Conservation (phyloP, 306 rosid species). For the Adenanthera pavonina region DNA sequence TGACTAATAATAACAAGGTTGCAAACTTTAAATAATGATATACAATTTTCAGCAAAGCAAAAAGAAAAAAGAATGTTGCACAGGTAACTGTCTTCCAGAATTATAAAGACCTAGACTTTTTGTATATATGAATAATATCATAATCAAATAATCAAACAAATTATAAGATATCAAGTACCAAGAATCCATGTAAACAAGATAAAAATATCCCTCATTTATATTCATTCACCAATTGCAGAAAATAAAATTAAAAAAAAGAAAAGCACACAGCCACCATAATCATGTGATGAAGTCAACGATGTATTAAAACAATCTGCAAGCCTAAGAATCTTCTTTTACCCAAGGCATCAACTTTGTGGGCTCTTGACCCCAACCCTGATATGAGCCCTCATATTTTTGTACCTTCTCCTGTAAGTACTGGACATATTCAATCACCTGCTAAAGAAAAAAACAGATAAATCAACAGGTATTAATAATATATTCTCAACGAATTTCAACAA, state of each 20-base stretch:
- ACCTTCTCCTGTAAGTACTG: constrained; percentile 88
- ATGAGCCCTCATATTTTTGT: constrained; percentile 85
- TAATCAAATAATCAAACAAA: background rate
- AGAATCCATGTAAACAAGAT: background rate
- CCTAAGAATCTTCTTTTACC: constrained; percentile 55
- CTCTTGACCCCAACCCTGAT: constrained; percentile 90
- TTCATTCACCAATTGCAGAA: background rate
- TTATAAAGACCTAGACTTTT: background rate
- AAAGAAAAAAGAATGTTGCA: background rate
- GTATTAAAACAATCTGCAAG: background rate
- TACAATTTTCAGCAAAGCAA: background rate
- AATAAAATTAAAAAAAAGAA: background rate
- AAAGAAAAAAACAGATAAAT: constrained; percentile 28
- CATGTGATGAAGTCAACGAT: constrained; percentile 7
- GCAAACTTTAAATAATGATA: background rate
- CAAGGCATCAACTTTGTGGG: constrained; percentile 93
- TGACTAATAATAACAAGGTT: background rate
- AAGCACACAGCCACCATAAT: background rate
- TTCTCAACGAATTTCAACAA: constrained; percentile 16
- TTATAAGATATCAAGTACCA: background rate
- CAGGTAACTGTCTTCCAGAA: background rate
- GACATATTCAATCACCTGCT: constrained; percentile 94
- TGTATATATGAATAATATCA: background rate
- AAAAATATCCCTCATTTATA: background rate
- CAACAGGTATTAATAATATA: background rate